These are phyloP conservation scores for Apiotrichum brassicae DNA, from an alignment of 1,284 basidiomycete genomes.

Conservation along the genomic window DNA sequence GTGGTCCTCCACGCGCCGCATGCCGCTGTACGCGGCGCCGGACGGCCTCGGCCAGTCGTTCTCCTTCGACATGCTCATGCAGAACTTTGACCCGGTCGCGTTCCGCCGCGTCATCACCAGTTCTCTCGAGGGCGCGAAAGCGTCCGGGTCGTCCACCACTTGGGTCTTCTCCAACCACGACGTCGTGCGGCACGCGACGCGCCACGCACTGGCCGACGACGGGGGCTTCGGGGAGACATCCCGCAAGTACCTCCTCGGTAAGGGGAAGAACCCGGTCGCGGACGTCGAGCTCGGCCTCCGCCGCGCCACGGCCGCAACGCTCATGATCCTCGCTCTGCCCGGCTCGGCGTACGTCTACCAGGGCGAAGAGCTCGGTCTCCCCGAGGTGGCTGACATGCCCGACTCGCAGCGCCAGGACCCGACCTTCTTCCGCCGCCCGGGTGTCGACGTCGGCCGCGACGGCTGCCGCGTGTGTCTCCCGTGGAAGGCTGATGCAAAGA, in stretches of 20 bases:
- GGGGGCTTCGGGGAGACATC: slow-evolving; percentile 14
- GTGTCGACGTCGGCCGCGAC: slow-evolving; percentile 34
- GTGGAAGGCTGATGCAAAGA: slow-evolving; percentile 10
- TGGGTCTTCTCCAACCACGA: slow-evolving; percentile 43
- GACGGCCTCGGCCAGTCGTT: slow-evolving; percentile 37
- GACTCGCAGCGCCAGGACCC: slow-evolving; percentile 35
- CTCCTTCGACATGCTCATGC: slow-evolving; percentile 41
- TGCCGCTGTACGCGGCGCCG: slow-evolving; percentile 33
- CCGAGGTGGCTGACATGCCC: slow-evolving; percentile 34
- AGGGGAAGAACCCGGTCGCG: slow-evolving; percentile 13
- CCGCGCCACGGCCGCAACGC: slow-evolving; percentile 29
- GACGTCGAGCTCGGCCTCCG: slow-evolving; percentile 28
- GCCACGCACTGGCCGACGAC: slow-evolving; percentile 27
- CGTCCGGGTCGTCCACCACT: slow-evolving; percentile 27
- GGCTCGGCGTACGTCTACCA: slow-evolving; percentile 42
- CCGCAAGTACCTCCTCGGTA: slow-evolving; percentile 21
- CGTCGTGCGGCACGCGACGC: slow-evolving; percentile 37
- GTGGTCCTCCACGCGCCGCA: slow-evolving; percentile 33
- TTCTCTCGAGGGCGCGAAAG: slow-evolving; percentile 21
- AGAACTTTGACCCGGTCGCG: slow-evolving; percentile 22
- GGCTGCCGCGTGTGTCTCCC: slow-evolving; percentile 38
- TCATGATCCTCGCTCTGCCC: slow-evolving; percentile 38
- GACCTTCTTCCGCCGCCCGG: slow-evolving; percentile 32
- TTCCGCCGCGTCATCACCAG: slow-evolving; percentile 23
- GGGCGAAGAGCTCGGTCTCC: slow-evolving; percentile 42